phyloP scores from a whole-genome alignment of 1,139 yeast species.

The Sugiyamaella novakii region DNA sequence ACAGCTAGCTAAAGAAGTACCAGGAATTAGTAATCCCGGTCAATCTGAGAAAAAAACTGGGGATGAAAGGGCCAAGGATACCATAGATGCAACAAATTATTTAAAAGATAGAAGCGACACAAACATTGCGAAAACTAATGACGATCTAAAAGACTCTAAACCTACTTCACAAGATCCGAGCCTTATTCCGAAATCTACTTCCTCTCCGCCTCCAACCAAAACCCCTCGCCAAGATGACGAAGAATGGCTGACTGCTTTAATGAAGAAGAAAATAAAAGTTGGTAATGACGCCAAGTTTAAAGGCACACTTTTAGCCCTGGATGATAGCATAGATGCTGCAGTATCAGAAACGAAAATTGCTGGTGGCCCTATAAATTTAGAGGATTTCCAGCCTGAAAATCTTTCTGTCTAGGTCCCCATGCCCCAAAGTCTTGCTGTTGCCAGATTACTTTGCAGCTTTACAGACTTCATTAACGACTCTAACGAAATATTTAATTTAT shows the following conservation, averaged over 20 bases:
- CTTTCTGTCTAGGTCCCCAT: conserved; percentile 6
- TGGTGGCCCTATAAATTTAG: conserved; percentile 33
- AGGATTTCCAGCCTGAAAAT: conserved; percentile 22
- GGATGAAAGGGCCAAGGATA: background rate
- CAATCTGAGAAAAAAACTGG: background rate
- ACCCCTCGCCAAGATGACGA: conserved; percentile 17
- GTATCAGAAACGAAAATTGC: conserved; percentile 32
- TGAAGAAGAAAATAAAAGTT: conserved; percentile 42
- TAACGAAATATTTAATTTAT: background rate
- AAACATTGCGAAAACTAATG: conserved; percentile 7
- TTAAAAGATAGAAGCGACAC: background rate
- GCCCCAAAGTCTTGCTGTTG: too few species aligned
- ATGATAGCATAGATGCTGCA: conserved; percentile 31
- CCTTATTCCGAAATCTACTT: background rate
- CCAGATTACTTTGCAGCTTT: too few species aligned
- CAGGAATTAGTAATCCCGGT: background rate
- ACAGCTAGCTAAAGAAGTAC: conserved; percentile 25
- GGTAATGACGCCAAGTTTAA: conserved; percentile 43
- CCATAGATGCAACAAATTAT: background rate
- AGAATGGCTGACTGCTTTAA: conserved; percentile 42
- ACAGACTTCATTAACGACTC: conserved; percentile 9
- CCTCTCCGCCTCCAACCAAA: background rate
- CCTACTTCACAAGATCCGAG: background rate
- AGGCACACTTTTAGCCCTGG: conserved; percentile 37
- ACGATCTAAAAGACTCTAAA: background rate